Percentiles rank a stretch among this genome's conserved stretches.
These are phyloP conservation scores for Trichoderma endophyticum DNA, from an alignment of 2,329 filamentous ascomycete genomes.

Conservation along the genomic window DNA sequence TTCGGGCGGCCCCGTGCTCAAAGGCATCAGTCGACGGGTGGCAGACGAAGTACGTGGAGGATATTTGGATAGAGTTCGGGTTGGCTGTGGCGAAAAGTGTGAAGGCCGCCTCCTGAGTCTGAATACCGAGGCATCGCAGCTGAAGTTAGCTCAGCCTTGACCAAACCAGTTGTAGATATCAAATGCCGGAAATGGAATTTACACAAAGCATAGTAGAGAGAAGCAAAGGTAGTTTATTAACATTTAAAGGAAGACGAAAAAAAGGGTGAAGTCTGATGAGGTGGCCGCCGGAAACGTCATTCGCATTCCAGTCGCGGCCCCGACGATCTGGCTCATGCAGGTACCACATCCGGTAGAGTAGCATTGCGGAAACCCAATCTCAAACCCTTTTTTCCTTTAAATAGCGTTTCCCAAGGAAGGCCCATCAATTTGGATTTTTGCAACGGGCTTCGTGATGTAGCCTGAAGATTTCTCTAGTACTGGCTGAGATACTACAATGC, in stretches of 20 bases:
- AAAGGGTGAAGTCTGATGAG: neutral
- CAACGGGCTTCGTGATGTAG: neutral
- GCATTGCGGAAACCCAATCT: neutral
- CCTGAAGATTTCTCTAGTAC: neutral
- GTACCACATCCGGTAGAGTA: neutral
- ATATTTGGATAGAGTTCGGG: neutral
- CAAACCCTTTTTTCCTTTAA: neutral
- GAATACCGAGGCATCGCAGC: neutral
- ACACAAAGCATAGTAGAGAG: neutral
- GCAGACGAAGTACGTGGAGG: neutral
- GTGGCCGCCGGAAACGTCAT: neutral
- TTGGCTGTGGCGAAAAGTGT: neutral
- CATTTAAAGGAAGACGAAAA: neutral
- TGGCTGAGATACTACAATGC: neutral
- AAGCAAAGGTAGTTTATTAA: neutral
- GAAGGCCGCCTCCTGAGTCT: neutral
- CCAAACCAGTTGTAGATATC: neutral
- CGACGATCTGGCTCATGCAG: neutral
- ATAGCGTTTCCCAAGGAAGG: neutral
- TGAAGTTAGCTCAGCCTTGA: neutral
- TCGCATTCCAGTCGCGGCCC: slow-evolving; percentile 7
- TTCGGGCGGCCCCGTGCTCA: slow-evolving; percentile 15
- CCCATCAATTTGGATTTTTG: neutral
- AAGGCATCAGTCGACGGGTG: neutral
- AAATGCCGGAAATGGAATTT: neutral